Percentiles rank a stretch among this genome's conserved stretches.
Evolutionary conservation across 176 grass and related monocot genomes (phyloP).

Genomic region (Carex myosuroides): DNA sequence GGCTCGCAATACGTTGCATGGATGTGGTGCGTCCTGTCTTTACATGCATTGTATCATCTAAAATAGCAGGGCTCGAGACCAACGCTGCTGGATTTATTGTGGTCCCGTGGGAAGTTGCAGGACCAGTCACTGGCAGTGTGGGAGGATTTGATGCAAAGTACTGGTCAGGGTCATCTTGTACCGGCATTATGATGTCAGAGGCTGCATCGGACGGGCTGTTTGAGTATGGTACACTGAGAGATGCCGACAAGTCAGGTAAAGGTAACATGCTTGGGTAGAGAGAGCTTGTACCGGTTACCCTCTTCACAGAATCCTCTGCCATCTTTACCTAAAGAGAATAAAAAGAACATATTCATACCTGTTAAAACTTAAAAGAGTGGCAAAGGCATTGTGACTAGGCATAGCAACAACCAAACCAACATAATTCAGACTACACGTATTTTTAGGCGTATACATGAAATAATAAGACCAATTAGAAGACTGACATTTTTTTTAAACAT

Average conservation of each 20-base stretch:
- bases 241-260: conserved; percentile 40
- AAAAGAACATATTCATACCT: neutral
- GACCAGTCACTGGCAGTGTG: neutral
- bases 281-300: conserved; percentile 19
- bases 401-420: neutral
- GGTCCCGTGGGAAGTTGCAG: neutral
- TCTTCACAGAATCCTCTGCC: conserved; percentile 58
- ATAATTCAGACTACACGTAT: neutral
- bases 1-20: conserved; percentile 23
- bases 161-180: conserved; percentile 19
- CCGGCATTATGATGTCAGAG: conserved; percentile 12
- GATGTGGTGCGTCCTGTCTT: conserved; percentile 29
- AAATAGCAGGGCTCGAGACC: neutral
- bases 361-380: neutral
- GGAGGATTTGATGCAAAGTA: conserved; percentile 15
- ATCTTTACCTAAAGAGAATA: conserved; percentile 55
- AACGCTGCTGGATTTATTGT: conserved; percentile 8
- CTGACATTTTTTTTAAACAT: no score
- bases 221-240: conserved; percentile 47
- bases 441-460: no score
- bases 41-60: neutral
- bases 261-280: conserved; percentile 7
- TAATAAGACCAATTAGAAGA: no score
- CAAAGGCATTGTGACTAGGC: neutral
- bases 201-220: conserved; percentile 16